Evolutionary conservation across 805 yeast genomes (phyloP), one percentile per base, ranked within the genome.

Genomic region (Metschnikowia lochheadii): DNA sequence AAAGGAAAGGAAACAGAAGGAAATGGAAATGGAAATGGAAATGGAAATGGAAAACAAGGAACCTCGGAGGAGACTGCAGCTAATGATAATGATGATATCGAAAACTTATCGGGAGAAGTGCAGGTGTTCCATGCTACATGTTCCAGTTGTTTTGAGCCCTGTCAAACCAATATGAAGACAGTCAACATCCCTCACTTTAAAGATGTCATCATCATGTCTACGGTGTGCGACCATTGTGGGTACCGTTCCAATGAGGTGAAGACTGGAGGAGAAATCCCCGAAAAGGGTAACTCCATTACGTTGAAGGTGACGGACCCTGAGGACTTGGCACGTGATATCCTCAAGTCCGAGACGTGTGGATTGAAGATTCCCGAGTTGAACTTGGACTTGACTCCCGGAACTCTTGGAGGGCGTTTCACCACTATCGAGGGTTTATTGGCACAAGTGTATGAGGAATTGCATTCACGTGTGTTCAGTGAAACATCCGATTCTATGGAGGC

Each of bases 121-220:
- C 98, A 94, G 69, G 85, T 92, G 7, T 94, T 94, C 75, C 77
- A 78, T 40, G 96, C 97, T 3, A 81, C 96, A 8, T 94, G 99
- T 69, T 92, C 98, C 7, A 80, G 94, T 17, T 94, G 99, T 69
- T 80, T 77, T 58, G 80, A 79, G 50, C 82, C 84, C 11, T 87
- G 96, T 68, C 88, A 83, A 49, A 94, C 99, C 2, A 95, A 91
- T 65, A 94, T 94, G 99, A 94, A 94, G 73, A 81, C 90, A 36
- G 96, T 94, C 20, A 85, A 89, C 67, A 94, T 94, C 58, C 99
- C 99, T 18, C 98, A 94, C 71, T 94, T 94, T 80, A 91, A 92
- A 72, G 98, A 94, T 58, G 99, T 94, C 38, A 86, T 94, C 52
- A 81, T 94, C 61, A 94, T 94, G 99, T 86, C 95, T 44, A 94